Conservation (phyloP, 225 moss, liverwort and hornwort species). For the Asterella californica region DNA sequence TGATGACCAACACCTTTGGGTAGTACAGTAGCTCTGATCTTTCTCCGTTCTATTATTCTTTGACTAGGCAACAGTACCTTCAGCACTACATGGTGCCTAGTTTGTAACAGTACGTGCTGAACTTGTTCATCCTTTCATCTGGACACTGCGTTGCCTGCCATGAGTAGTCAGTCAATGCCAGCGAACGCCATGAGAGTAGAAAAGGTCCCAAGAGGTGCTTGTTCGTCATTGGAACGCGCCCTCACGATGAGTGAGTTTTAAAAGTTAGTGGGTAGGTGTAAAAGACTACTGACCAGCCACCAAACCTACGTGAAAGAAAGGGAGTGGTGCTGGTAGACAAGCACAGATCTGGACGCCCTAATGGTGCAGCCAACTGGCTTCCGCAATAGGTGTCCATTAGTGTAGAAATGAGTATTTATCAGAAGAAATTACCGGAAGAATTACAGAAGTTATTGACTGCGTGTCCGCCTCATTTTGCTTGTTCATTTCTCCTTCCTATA, state of each 20-base stretch:
- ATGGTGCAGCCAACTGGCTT: constrained; percentile 20
- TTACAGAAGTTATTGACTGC: neutral
- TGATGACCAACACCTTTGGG: constrained; percentile 12
- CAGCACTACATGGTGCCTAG: constrained; percentile 36
- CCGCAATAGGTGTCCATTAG: constrained; percentile 21
- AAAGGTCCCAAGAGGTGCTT: constrained; percentile 6
- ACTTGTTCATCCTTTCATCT: constrained; percentile 20
- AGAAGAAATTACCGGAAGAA: neutral
- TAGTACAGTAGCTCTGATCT: constrained; percentile 17
- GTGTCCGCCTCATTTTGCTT: too few species aligned
- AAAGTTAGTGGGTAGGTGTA: constrained; percentile 22
- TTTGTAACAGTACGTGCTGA: constrained; percentile 43
- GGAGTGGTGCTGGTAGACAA: constrained; percentile 34
- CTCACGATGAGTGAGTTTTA: constrained; percentile 16
- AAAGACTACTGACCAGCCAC: constrained; percentile 23
- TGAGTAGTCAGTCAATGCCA: constrained; percentile 2
- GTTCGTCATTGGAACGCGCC: neutral
- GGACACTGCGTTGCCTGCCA: constrained; percentile 22
- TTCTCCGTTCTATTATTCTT: constrained; percentile 36
- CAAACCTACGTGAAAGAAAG: constrained; percentile 20
- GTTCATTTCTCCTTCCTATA: too few species aligned
- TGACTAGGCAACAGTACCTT: constrained; percentile 42
- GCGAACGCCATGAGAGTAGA: neutral
- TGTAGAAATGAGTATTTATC: constrained; percentile 27
- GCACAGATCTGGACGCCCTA: constrained; percentile 14